These are phyloP conservation scores for Sarcodon sp. DNA, from an alignment of 768 basidiomycete species.

Conservation along the genomic window DNA sequence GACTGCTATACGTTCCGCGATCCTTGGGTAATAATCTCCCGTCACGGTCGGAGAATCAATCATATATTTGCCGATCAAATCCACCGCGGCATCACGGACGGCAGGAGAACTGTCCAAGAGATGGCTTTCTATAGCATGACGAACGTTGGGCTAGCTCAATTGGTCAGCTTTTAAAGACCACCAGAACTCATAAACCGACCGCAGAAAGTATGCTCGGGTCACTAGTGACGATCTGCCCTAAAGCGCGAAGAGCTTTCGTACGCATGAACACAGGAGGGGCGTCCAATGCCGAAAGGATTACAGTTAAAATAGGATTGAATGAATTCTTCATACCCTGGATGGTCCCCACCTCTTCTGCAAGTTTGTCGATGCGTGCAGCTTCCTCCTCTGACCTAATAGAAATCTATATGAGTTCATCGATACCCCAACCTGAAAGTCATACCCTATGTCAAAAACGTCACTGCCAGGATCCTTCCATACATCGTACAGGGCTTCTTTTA, in stretches of 20 bases:
- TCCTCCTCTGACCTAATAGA: constrained; percentile 56
- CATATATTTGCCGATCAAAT: constrained; percentile 96
- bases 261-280: constrained; percentile 85
- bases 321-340: constrained; percentile 66
- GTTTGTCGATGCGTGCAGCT: constrained; percentile 46
- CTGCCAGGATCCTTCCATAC: constrained; percentile 60
- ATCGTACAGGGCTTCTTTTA: constrained; percentile 53
- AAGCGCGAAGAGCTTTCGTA: constrained; percentile 83
- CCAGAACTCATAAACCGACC: constrained; percentile 27
- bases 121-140: constrained; percentile 79
- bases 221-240: constrained; percentile 82
- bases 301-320: constrained; percentile 74
- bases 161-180: background rate
- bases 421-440: constrained; percentile 10
- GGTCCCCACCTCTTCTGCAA: constrained; percentile 67
- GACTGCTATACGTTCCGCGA: constrained; percentile 86
- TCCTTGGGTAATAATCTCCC: constrained; percentile 76
- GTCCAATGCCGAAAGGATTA: constrained; percentile 70
- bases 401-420: background rate
- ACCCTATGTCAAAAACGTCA: constrained; percentile 83
- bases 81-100: constrained; percentile 94
- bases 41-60: constrained; percentile 83
- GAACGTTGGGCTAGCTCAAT: constrained; percentile 50
- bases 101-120: constrained; percentile 86
- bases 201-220: constrained; percentile 74